These are phyloP conservation scores for Fusarium solani-melongenae DNA, from an alignment of 2,329 filamentous ascomycete genomes.

Conservation along the genomic window DNA sequence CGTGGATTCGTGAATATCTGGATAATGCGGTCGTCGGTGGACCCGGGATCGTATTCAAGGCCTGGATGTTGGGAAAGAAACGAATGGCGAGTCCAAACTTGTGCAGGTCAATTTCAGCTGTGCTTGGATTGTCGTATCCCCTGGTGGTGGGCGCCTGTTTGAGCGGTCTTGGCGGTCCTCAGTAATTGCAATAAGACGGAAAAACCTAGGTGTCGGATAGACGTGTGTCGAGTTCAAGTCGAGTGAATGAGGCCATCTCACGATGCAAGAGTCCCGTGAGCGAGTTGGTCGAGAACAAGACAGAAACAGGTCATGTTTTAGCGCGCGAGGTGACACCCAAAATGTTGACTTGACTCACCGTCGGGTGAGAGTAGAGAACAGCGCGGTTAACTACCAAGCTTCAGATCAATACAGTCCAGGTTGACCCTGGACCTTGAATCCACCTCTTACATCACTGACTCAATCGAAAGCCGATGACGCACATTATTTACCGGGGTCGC, in stretches of 20 bases:
- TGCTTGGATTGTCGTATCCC: background rate
- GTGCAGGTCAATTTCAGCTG: background rate
- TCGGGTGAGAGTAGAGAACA: background rate
- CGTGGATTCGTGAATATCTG: background rate
- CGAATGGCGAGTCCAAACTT: background rate
- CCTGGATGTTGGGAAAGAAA: background rate
- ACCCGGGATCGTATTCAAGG: background rate
- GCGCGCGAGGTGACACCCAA: background rate
- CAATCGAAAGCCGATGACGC: background rate
- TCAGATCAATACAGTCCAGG: background rate
- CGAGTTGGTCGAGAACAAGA: background rate
- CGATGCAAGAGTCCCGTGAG: background rate
- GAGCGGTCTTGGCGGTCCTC: background rate
- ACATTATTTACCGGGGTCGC: background rate
- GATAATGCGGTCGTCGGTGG: background rate
- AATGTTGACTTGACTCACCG: background rate
- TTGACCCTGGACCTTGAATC: background rate
- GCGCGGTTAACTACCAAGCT: background rate
- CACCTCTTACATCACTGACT: background rate
- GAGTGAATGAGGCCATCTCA: background rate
- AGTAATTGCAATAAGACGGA: background rate
- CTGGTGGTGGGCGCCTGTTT: background rate
- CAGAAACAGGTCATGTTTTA: background rate
- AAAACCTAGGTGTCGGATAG: background rate
- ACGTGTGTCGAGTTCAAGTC: background rate